These are phyloP conservation scores for Saturnispora saitoi DNA, from an alignment of 805 yeast species.

Conservation along the genomic window DNA sequence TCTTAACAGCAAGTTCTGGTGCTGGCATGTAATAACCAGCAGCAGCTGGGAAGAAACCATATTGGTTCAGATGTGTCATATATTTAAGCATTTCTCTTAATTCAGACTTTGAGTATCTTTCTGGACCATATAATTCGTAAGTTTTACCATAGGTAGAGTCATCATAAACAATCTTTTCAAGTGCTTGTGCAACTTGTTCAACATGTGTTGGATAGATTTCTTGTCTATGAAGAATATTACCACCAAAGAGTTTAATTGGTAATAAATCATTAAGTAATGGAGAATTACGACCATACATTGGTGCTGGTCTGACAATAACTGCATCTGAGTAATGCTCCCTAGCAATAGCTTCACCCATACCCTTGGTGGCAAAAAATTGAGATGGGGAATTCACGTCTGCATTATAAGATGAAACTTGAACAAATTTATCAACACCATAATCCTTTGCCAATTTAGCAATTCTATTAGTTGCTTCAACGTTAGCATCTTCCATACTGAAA, in stretches of 20 bases:
- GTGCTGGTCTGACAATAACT: conserved; percentile 80
- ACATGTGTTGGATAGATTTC: conserved; percentile 72
- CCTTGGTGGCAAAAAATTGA: conserved; percentile 71
- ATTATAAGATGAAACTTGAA: conserved; percentile 74
- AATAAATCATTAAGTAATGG: conserved; percentile 52
- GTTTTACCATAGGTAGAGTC: conserved; percentile 72
- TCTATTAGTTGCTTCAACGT: conserved; percentile 70
- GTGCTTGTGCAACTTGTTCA: conserved; percentile 66
- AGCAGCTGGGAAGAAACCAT: conserved; percentile 30
- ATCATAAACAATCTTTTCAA: conserved; percentile 72
- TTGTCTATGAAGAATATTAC: conserved; percentile 57
- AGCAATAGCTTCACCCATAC: conserved; percentile 65
- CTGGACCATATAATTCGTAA: conserved; percentile 69
- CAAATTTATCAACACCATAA: conserved; percentile 60
- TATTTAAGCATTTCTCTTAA: conserved; percentile 62
- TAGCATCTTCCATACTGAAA: conserved; percentile 75
- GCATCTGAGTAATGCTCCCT: conserved; percentile 60
- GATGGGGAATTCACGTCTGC: conserved; percentile 64
- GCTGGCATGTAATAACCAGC: conserved; percentile 30
- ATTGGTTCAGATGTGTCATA: conserved; percentile 29
- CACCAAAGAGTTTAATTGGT: conserved; percentile 49
- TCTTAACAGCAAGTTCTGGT: conserved; percentile 31
- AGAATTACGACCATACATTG: conserved; percentile 70
- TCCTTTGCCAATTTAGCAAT: conserved; percentile 66
- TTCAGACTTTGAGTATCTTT: conserved; percentile 50